Base-by-base conservation (phyloP, 2,329 filamentous ascomycete genomes). In the Diplocarpon rosae region DNA sequence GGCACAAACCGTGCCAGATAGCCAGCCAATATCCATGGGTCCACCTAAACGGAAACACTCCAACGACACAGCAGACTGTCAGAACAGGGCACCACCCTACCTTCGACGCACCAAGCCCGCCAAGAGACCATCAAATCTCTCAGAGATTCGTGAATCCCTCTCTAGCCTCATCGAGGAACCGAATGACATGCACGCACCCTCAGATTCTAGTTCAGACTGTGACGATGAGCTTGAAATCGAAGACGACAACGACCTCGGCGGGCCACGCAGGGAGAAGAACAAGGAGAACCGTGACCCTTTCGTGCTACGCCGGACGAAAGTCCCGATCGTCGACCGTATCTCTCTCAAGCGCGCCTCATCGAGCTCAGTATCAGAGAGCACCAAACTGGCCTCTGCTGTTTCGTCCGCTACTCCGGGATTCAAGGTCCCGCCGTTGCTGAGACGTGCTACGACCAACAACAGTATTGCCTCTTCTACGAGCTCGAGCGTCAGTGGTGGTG, bases 151-250 rank as follows among this genome's bases (percentile, higher is more conserved):
- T 45, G 78, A 90, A 61, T 86, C 85, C 0, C 69, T 95, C 6
- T 93, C 85, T 4, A 85, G 83, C 62, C 72, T 95, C 9, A 79
- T 95, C 13, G 88, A 94, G 17, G 78, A 84, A 35, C 73, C 76
- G 20, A 70, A 76, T 45, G 55, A 63, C 10, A 66, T 55, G 57
- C 62, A 45, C 13, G 61, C 70, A 53, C 67, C 67, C 1, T 63
- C 66, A n/a, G 65, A 71, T 37, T 69, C 70, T 24, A 73, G 70
- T n/a, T 69, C 69, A 47, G 70, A 72, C 2, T 71, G 70, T 32
- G 72, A 75, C 3, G 70, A 69, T 43, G 71, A 75, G 34, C 68
- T 69, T 7, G 69, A 68, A 9, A 70, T 73, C n/a, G 68, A 72
- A 31, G 65, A 65, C 43, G 75, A 78, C 50, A 72, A 78, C 3